These are phyloP conservation scores for Xylariaceae sp. DNA, from an alignment of 2,329 filamentous ascomycete species.

Conservation along the genomic window DNA sequence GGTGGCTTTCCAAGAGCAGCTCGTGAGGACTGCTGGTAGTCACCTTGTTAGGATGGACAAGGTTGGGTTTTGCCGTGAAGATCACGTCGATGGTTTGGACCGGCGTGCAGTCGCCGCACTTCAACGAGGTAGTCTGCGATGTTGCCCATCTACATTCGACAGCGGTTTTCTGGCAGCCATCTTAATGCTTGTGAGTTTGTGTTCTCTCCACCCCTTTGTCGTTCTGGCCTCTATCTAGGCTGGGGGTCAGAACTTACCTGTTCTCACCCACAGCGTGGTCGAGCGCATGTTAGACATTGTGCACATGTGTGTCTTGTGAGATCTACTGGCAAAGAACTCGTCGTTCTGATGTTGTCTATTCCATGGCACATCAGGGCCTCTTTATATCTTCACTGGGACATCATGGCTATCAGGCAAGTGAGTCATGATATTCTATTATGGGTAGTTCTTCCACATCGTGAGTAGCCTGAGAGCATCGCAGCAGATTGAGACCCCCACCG, in stretches of 20 bases:
- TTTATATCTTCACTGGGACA: not conserved
- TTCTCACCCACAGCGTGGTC: constrained; percentile 2
- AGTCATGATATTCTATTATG: not conserved
- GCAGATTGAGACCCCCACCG: not conserved
- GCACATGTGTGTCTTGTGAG: not conserved
- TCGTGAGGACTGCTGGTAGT: not conserved
- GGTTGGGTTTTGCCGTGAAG: constrained; percentile 11
- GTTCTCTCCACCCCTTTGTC: not conserved
- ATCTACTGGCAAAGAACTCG: no score
- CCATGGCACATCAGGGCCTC: no score
- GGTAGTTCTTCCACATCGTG: not conserved
- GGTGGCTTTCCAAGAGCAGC: not conserved
- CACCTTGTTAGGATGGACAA: not conserved
- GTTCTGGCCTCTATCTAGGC: not conserved
- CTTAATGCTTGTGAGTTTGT: not conserved
- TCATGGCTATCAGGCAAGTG: not conserved
- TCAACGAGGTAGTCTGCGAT: constrained; percentile 2
- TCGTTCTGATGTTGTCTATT: no score
- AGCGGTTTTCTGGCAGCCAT: constrained; percentile 10
- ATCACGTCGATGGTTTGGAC: constrained; percentile 22
- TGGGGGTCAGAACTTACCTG: constrained; percentile 3
- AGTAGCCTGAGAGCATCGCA: not conserved
- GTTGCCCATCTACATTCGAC: constrained; percentile 20
- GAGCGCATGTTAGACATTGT: constrained; percentile 11
- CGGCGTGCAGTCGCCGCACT: constrained; percentile 8